phyloP scores from a whole-genome alignment of 23 red algal species.

The Gracilaria caudata region DNA sequence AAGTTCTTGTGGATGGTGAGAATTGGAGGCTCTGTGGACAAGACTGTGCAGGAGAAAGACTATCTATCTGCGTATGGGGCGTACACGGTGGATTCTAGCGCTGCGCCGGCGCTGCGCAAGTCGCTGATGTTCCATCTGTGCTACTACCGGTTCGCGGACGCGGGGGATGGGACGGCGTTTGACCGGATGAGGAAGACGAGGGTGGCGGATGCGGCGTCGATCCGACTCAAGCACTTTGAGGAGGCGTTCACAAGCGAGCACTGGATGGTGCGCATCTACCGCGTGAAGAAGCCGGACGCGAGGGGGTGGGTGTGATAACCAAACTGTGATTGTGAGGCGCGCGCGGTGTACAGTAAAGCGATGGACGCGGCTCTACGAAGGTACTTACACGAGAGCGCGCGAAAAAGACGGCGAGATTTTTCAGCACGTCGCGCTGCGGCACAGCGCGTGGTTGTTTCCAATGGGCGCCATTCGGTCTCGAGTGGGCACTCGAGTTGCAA shows the following conservation, averaged over 20 bases:
- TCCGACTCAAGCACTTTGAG: constrained; percentile 95
- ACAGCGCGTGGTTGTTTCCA: too few species aligned
- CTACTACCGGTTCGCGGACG: constrained; percentile 95
- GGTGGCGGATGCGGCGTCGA: constrained; percentile 53
- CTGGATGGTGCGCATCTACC: constrained; percentile 98
- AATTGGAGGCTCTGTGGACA: constrained; percentile 91
- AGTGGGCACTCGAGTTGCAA: too few species aligned
- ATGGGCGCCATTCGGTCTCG: too few species aligned
- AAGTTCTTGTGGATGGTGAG: constrained; percentile 99
- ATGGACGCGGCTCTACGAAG: background rate
- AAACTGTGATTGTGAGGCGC: background rate
- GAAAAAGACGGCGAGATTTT: too few species aligned
- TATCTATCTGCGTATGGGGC: constrained; percentile 86
- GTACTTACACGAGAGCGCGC: too few species aligned
- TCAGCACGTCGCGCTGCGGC: too few species aligned
- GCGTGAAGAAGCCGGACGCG: constrained; percentile 89
- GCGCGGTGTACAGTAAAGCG: background rate
- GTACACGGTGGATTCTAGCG: constrained; percentile 77
- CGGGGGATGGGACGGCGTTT: constrained; percentile 35
- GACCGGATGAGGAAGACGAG: constrained; percentile 79
- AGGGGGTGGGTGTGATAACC: constrained; percentile 69
- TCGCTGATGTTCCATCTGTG: constrained; percentile 93
- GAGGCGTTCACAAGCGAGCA: constrained; percentile 97
- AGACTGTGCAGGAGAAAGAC: constrained; percentile 83
- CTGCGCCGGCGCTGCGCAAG: constrained; percentile 76